These are phyloP conservation scores for Candolleomyces eurysporus DNA, from an alignment of 768 basidiomycete genomes.

Conservation along the genomic window DNA sequence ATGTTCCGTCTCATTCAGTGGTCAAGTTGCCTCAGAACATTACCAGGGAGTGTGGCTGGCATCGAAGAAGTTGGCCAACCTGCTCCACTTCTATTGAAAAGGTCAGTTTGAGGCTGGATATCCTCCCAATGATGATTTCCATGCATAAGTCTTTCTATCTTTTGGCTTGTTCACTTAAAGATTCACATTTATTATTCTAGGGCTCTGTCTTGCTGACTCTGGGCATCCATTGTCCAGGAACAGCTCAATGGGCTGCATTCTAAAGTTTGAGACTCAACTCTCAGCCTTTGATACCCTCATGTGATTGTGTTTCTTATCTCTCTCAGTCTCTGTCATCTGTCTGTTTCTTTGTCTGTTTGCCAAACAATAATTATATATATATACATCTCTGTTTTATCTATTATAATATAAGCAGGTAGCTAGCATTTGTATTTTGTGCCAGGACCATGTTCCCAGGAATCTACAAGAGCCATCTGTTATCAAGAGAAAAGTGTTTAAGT, in stretches of 20 bases:
- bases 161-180: not conserved
- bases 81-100: slow-evolving; percentile 15
- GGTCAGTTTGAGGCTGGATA: slow-evolving; percentile 19
- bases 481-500: no score
- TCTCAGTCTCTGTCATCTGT: no score
- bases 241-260: slow-evolving; percentile 15
- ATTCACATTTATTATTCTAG: slow-evolving; percentile 10
- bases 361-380: no score
- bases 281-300: no score
- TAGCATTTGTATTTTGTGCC: no score
- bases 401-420: no score
- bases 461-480: no score
- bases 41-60: slow-evolving; percentile 24
- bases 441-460: no score
- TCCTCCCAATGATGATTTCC: slow-evolving; percentile 15
- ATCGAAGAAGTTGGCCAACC: slow-evolving; percentile 23
- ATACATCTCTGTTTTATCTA: no score
- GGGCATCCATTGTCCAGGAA: slow-evolving; percentile 21
- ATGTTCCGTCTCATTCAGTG: slow-evolving; percentile 19
- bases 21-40: slow-evolving; percentile 27
- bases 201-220: slow-evolving; percentile 20
- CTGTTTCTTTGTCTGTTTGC: no score
- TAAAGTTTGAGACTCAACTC: no score
- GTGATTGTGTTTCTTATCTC: no score
- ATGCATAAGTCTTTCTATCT: slow-evolving; percentile 16